These are phyloP conservation scores for Leishmania major DNA, from an alignment of 208 protist genomes.

Conservation along the genomic window DNA sequence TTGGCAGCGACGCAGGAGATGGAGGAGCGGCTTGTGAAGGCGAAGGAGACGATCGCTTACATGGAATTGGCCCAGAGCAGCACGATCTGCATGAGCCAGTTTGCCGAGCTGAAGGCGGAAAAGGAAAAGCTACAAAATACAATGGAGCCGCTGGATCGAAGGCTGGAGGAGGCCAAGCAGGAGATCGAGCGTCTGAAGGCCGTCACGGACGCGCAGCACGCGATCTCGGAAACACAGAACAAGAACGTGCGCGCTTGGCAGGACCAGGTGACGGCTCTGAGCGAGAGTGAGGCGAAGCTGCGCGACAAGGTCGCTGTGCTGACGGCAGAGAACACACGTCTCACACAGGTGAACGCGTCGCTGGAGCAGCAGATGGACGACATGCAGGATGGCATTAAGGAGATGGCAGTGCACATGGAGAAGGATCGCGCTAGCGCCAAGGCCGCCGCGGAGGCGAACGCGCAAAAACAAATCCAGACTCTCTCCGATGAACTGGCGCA, in stretches of 20 bases:
- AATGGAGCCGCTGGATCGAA: constrained; percentile 64
- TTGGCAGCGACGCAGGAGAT: constrained; percentile 55
- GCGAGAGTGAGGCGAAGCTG: constrained; percentile 66
- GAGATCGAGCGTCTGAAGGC: constrained; percentile 65
- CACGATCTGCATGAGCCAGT: constrained; percentile 85
- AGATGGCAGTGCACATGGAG: constrained; percentile 85
- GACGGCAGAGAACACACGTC: constrained; percentile 60
- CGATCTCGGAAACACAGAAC: constrained; percentile 54
- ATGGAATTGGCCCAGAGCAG: constrained; percentile 85
- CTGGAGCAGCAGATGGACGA: constrained; percentile 82
- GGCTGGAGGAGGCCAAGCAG: constrained; percentile 66
- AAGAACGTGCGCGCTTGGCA: constrained; percentile 68
- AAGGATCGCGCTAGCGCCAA: constrained; percentile 48
- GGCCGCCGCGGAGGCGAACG: constrained; percentile 42
- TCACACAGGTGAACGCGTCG: constrained; percentile 64
- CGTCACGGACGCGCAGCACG: constrained; percentile 71
- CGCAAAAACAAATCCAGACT: constrained; percentile 51
- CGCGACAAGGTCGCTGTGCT: constrained; percentile 52
- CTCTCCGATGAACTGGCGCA: constrained; percentile 48
- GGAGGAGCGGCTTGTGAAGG: constrained; percentile 81
- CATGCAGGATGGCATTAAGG: constrained; percentile 87
- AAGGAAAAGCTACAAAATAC: constrained; percentile 76
- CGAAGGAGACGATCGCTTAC: constrained; percentile 89
- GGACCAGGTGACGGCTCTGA: constrained; percentile 50
- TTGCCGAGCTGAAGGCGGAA: constrained; percentile 72